A percentile compares a stretch with the other conserved stretches of the same genome.
Conservation (phyloP, 73 alveolate genomes). For the Tetrahymena malaccensis region DNA sequence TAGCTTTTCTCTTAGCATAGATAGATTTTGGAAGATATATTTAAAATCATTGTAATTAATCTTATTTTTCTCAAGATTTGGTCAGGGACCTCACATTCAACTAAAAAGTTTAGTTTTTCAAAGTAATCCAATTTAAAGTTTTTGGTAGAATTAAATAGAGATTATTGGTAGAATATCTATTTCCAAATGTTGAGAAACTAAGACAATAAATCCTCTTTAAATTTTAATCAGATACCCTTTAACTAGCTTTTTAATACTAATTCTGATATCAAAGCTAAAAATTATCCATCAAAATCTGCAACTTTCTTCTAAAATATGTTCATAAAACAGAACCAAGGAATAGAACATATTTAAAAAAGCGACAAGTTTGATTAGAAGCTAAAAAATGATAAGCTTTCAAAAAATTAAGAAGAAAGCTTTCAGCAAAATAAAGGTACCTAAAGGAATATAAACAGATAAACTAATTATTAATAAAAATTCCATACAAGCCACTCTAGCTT, state of each 20-base stretch:
- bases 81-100: too few species aligned
- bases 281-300: background rate
- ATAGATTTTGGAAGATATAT: background rate
- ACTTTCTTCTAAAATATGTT: background rate
- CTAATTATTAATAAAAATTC: background rate
- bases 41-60: too few species aligned
- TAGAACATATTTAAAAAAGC: background rate
- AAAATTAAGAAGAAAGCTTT: background rate
- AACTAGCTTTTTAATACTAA: too few species aligned
- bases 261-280: background rate
- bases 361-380: background rate
- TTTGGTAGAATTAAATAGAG: background rate
- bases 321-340: background rate
- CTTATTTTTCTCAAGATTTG: background rate
- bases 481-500: background rate
- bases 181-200: background rate
- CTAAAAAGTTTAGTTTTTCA: too few species aligned
- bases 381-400: background rate
- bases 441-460: too few species aligned
- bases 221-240: background rate
- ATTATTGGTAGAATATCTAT: background rate
- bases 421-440: too few species aligned
- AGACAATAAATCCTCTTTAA: too few species aligned
- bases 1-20: background rate
- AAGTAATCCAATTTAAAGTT: background rate